Evolutionary conservation across 176 grass and related monocot species (phyloP).

Genomic region (Oryza brachyantha): DNA sequence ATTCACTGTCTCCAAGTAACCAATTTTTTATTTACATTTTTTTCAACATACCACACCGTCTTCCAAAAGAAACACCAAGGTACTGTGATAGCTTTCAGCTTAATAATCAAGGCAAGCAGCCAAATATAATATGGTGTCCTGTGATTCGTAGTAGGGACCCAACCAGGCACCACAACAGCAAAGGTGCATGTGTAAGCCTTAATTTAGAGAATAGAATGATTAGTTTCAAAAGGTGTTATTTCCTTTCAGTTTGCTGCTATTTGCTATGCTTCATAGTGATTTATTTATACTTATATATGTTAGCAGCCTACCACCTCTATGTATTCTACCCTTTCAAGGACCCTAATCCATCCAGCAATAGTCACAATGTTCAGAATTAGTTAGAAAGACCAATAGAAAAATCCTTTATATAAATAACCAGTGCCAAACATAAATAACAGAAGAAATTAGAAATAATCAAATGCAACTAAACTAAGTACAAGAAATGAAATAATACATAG

Average conservation of each 20-base stretch:
- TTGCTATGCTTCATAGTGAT: background rate
- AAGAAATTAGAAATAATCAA: background rate
- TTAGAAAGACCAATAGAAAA: constrained; percentile 18
- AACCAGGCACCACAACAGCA: background rate
- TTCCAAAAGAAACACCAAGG: too few relatives aligned
- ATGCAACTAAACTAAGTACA: background rate
- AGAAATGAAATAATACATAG: background rate
- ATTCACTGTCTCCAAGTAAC: background rate
- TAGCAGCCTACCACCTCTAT: background rate
- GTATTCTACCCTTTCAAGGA: background rate
- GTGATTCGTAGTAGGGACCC: background rate
- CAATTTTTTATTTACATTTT: background rate
- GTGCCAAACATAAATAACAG: background rate
- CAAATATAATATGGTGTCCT: background rate
- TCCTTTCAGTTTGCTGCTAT: background rate
- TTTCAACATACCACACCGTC: constrained; percentile 7
- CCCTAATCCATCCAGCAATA: background rate
- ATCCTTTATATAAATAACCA: constrained; percentile 15
- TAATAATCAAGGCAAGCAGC: constrained; percentile 2
- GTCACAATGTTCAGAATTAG: background rate
- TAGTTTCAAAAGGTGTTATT: background rate
- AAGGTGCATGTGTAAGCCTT: background rate
- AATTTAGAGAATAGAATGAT: background rate
- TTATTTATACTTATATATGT: background rate
- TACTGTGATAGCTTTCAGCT: background rate